Conservation (phyloP, 805 yeast species). For the Wickerhamiella hasegawae region DNA sequence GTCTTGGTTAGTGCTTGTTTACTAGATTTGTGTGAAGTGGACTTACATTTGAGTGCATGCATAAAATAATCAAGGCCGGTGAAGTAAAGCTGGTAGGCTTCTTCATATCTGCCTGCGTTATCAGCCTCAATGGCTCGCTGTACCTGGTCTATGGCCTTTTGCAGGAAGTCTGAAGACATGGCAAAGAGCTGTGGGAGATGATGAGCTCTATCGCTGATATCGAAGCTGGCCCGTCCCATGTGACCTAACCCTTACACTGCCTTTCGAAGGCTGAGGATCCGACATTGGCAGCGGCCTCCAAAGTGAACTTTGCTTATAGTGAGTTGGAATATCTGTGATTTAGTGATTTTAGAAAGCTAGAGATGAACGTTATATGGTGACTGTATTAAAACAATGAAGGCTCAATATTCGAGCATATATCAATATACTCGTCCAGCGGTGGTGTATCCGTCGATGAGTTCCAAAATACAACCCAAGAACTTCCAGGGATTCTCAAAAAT, state of each 20-base stretch:
- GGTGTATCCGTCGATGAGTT: conserved; percentile 20
- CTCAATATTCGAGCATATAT: conserved; percentile 38
- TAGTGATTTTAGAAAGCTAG: too few relatives aligned
- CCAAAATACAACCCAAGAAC: conserved; percentile 31
- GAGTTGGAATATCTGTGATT: too few relatives aligned
- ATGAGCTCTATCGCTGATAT: too few relatives aligned
- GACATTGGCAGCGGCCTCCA: too few relatives aligned
- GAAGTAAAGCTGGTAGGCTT: conserved; percentile 84
- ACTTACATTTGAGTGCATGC: conserved; percentile 69
- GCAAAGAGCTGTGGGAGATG: not conserved
- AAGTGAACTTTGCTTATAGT: too few relatives aligned
- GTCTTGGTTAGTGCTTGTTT: conserved; percentile 18
- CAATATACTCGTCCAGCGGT: conserved; percentile 30
- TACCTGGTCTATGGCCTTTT: conserved; percentile 88
- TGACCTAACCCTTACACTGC: too few relatives aligned
- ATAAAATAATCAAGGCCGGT: conserved; percentile 87
- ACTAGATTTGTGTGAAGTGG: not conserved
- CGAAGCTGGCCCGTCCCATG: too few relatives aligned
- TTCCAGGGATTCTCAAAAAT: conserved; percentile 32
- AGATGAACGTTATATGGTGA: too few relatives aligned
- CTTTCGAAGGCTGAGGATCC: too few relatives aligned
- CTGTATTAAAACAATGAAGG: too few relatives aligned
- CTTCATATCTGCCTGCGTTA: conserved; percentile 75
- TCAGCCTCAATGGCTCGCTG: conserved; percentile 94
- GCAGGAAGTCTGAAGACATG: conserved; percentile 48